Base-by-base conservation (phyloP, 805 yeast species). In the Wickerhamomyces tratensis region DNA sequence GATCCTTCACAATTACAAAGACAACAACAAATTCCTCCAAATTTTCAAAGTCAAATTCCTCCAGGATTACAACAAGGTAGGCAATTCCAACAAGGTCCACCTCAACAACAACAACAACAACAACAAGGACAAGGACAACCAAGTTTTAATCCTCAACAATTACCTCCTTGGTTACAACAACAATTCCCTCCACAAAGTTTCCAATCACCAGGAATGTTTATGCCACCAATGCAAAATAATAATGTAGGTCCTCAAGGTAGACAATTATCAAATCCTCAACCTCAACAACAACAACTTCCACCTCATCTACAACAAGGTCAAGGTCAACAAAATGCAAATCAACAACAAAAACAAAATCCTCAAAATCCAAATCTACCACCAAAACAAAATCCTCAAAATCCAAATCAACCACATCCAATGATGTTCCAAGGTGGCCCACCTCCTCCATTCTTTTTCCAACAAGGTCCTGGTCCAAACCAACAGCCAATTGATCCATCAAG, bases 181-280 rank as follows among this genome's bases (percentile, higher is more conserved):
- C 40, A 45, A 25, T 36, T 35, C 5, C 43, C 39, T 6, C 50
- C 49, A 20, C 52, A 48, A 29, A 42, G 49, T 35, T 42, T 47
- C 26, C 45, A 40, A 35, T 48, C 46, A 34, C 52, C 49, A 36
- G 53, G 52, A 11, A 47, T 49, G 26, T 52, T 51, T 40, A 43
- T 52, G 41, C 53, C 54, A 6, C 43, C 42, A 31, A 31, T 31
- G 34, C 41, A 41, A 31, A 33, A 40, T 35, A 44, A 42, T 20
- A 33, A 29, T 33, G 43, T 39, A 39, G 26, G 31, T 7, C 31
- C 11, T 11, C 39, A 20, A 20, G 20, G 20, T 20, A 20, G 20
- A 20, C 20, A 20, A 20, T 20, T 20, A 20, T 20, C 20, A 20
- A 20, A 20, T 20, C n/a, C n/a, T n/a, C 20, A 20, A 20, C 20